These are phyloP conservation scores for Oryza nivara DNA, from an alignment of 176 grass and related monocot genomes.

Conservation along the genomic window DNA sequence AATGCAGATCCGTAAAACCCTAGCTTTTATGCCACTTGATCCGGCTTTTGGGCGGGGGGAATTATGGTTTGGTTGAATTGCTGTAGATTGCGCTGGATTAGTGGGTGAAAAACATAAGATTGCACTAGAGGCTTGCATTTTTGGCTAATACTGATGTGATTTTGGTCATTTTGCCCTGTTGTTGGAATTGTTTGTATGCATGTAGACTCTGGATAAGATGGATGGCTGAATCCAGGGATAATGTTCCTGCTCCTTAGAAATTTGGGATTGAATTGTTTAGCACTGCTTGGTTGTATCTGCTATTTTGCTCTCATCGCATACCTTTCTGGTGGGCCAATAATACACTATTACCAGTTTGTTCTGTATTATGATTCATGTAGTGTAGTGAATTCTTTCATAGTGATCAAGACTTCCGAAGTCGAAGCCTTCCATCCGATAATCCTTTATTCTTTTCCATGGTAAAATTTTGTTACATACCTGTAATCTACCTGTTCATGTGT, in stretches of 20 bases:
- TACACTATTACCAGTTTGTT: background rate
- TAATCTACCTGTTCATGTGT: background rate
- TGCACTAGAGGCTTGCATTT: background rate
- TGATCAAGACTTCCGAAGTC: background rate
- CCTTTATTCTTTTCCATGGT: background rate
- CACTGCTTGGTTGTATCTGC: background rate
- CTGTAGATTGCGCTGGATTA: background rate
- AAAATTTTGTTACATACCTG: background rate
- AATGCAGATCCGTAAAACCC: constrained; percentile 7
- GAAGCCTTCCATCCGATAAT: background rate
- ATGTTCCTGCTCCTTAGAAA: constrained; percentile 1
- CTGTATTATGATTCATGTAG: background rate
- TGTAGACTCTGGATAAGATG: background rate
- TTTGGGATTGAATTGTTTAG: background rate
- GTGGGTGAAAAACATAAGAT: background rate
- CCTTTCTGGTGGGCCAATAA: background rate
- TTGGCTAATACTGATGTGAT: background rate
- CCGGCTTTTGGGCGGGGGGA: background rate
- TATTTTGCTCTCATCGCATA: background rate
- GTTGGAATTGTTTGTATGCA: background rate
- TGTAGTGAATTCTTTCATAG: background rate
- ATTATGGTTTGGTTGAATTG: background rate
- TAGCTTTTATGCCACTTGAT: background rate
- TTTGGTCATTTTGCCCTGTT: background rate
- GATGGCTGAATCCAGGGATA: background rate